Base-by-base conservation (phyloP, 2,329 filamentous ascomycete genomes). In the Shiraia bambusicola region DNA sequence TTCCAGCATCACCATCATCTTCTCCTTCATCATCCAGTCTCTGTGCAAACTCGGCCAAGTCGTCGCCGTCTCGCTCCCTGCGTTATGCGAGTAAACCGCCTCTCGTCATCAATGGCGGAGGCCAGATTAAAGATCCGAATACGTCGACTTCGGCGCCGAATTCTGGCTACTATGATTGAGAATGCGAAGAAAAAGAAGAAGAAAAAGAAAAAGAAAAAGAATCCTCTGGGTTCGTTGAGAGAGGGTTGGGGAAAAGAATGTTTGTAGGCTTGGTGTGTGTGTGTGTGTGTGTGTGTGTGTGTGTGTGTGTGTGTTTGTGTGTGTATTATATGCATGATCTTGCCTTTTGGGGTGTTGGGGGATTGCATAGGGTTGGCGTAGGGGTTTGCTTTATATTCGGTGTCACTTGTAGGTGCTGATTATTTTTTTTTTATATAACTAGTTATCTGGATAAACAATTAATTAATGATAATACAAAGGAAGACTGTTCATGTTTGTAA, bases 101-200 rank as follows among this genome's bases (percentile, higher is more conserved):
- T 4, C 47, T 62, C 15, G 47, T 66, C 24, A 54, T 61, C 52
- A 64, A 61, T 27, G 58, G 57, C 2, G 63, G 63, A 10, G 63
- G 63, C 19, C 40, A 53, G 39, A 48, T 49, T 3, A 52, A 59
- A 22, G 61, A 63, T 47, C 54, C 61, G 2, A 62, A 61, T 28
- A 60, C 58, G 5, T 61, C 54, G 43, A 57, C 55, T 3, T 58
- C 52, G 24, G 60, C 59, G 13, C 52, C 52, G 1, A 60, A 64
- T 37, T 52, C 56, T 2, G 58, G 61, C 0, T 65, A 65, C 44
- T 62, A 66, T 40, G 52, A 58, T 3, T 66, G n/a, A n/a, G n/a
- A n/a, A n/a, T n/a, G n/a, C n/a, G n/a, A n/a, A n/a, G n/a, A n/a
- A n/a, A n/a, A n/a, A 49, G 37, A 19, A 8, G 22, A 3, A 6